Evolutionary conservation across 192 early-diverging fungal species (phyloP), one percentile per base, ranked within the genome.

Genomic region (Dissophora ornata): DNA sequence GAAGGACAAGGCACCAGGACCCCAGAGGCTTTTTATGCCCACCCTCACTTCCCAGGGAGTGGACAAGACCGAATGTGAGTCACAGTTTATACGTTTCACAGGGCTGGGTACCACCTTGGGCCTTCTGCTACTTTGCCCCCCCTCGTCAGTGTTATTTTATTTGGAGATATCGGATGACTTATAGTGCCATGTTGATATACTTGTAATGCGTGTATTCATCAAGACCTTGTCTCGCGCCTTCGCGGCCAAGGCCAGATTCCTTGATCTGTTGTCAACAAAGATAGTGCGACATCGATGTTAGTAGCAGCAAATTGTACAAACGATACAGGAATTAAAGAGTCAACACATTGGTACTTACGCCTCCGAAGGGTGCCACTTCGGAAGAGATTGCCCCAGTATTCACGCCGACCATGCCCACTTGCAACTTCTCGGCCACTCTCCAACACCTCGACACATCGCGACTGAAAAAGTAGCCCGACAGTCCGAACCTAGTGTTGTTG

Each of bases 361-460:
- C 91, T 46, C 92, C 92, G 75, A 93, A 93, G 5, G 92, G 92
- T 19, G 85, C 83, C 49, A 84, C 79, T 21, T 63, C 62, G 41
- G 34, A 77, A 22, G 85, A 84, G 36, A 93, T 80, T 0, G 62
- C 55, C n/a, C 88, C 88, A 2, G 90, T 88, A 69, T 97, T 97
- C 29, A 93, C 85, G 22, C 94, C 94, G n/a, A 96, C 92, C 90
- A 96, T 96, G 38, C 96, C 96, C 5, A 90, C 85, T 58, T 96
- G 88, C 41, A 97, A n/a, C n/a, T 57, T 77, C 66, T 96, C 94
- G 1, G 94, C 87, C 6, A 97, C 91, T 12, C 92, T 86, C 86
- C 89, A 92, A 63, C 90, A 83, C 9, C 95, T 87, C 7, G 85
- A 77, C 16, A 95, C 67, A 66, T 94, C 90, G 19, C 86, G 74